Evolutionary conservation across 331 rosid species (phyloP), one percentile per base, ranked within the genome.

Genomic region (Cucumis variabilis): DNA sequence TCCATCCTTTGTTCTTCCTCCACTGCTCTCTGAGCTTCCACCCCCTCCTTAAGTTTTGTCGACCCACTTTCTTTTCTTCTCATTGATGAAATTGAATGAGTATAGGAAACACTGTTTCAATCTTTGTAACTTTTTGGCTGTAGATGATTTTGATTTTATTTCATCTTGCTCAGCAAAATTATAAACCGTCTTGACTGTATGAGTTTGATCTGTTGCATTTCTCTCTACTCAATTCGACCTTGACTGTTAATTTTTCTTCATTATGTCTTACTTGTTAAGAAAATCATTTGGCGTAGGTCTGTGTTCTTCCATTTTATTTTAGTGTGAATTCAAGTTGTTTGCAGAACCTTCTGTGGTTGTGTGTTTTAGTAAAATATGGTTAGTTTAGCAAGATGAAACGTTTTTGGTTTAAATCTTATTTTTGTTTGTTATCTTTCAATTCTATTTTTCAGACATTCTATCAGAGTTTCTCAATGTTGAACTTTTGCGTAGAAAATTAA

Each of bases 271-370:
- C 78, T 9, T 30, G 13, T 72, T 16, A 13, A 55, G 44, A 21
- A 65, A 17, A 11, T 48, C 23, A 3, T 84, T 78, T 82, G 62
- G 33, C 75, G 58, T 75, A 74, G 87, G 86, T 89, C 85, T 66
- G 76, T 24, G 77, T 79, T 44, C 63, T 5, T 82, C 14, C 30
- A 7, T 55, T 72, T 41, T 19, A 17, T 70, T 58, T 53, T 1
- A 14, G 15, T 85, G 78, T 48, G 24, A 13, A 30, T 50, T 67
- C 30, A 28, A 25, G 74, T 10, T 51, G 2, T 60, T 85, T 37
- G 51, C 10, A 27, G 28, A 20, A 87, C 87, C 62, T 73, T 69
- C 75, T 69, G 17, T 74, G 24, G 58, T 74, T 75, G 25, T 75
- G 30, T 75, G 2, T 12, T 23, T 12, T 23, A 11, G 58, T 75